Base-by-base conservation (phyloP, 1,284 basidiomycete genomes). In the Neonothopanus nambi region DNA sequence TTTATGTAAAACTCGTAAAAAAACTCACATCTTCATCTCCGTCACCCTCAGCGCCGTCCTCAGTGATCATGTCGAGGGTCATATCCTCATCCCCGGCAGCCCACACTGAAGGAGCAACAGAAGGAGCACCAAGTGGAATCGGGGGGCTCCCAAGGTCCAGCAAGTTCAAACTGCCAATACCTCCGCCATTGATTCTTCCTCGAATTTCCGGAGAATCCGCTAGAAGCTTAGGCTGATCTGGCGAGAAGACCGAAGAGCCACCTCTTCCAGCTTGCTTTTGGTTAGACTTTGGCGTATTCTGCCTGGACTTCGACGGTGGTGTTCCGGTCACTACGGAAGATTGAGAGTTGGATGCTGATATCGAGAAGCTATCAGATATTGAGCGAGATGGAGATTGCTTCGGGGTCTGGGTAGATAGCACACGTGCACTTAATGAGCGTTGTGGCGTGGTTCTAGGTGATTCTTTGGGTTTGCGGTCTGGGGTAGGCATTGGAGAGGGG, bases 21-120 rank as follows among this genome's bases (percentile, higher is more conserved):
- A 33, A 9, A 33, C 30, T 33, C 30, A 33, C 46, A 58, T 47
- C 57, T 24, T 59, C 59, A 43, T 59, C 59, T 12, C 52, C 57
- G n/a, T 60, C 59, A 41, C 81, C 76, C 1, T 79, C 81, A 51
- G 88, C 86, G 39, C 81, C 76, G 2, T 79, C 68, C 53, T 89
- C 87, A 2, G 87, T 89, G 43, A 88, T 66, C 79, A 90, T 80
- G 57, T 89, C 87, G 55, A 87, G 67, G 1, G 73, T 73, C 67
- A 80, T 73, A 36, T 73, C 73, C 17, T 60, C 61, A 26, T 67
- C 70, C 24, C 72, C 71, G 40, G 36, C 58, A 36, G 41, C 65
- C 70, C 38, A 59, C 18, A 54, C 26, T 39, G 57, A 58, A 5
- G 54, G 48, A 17, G 66, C 56, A 65, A 64, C 36, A 63, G 55